Percentiles rank a stretch among this genome's conserved stretches.
phyloP scores from a whole-genome alignment of 805 yeast species.

The Metahyphopichia silvanorum region DNA sequence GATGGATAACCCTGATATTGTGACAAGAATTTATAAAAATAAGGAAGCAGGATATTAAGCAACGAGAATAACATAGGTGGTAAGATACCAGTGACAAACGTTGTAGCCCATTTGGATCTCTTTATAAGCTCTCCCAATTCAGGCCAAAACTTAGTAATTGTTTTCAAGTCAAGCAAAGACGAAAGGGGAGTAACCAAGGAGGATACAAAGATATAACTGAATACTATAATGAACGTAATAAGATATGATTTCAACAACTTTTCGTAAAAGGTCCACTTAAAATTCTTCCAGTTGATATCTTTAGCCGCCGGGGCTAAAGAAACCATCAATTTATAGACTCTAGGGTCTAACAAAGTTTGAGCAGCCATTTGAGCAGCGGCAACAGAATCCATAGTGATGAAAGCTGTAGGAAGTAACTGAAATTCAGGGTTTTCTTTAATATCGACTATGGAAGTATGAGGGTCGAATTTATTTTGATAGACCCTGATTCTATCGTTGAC shows the following conservation, averaged over 20 bases:
- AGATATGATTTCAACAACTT: constrained; percentile 36
- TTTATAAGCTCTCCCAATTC: constrained; percentile 51
- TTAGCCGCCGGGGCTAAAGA: constrained; percentile 47
- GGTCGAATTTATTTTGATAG: constrained; percentile 31
- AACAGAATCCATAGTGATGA: constrained; percentile 46
- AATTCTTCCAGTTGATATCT: constrained; percentile 45
- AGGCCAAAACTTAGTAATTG: constrained; percentile 58
- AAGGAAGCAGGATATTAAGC: constrained; percentile 52
- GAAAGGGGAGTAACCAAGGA: constrained; percentile 57
- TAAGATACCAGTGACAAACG: constrained; percentile 58
- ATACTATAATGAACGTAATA: constrained; percentile 41
- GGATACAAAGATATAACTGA: constrained; percentile 49
- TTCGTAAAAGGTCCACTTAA: constrained; percentile 38
- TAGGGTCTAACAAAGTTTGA: constrained; percentile 43
- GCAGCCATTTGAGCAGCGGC: constrained; percentile 51
- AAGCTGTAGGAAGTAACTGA: constrained; percentile 44
- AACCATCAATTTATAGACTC: constrained; percentile 41
- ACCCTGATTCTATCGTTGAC: constrained; percentile 38
- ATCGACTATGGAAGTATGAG: constrained; percentile 21
- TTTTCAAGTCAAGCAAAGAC: constrained; percentile 52
- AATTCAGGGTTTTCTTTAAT: constrained; percentile 24
- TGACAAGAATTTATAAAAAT: constrained; percentile 50
- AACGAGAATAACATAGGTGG: constrained; percentile 60
- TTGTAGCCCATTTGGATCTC: constrained; percentile 48
- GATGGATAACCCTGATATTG: constrained; percentile 51